Evolutionary conservation across 805 yeast genomes (phyloP).

Genomic region (Naumovozyma baii): DNA sequence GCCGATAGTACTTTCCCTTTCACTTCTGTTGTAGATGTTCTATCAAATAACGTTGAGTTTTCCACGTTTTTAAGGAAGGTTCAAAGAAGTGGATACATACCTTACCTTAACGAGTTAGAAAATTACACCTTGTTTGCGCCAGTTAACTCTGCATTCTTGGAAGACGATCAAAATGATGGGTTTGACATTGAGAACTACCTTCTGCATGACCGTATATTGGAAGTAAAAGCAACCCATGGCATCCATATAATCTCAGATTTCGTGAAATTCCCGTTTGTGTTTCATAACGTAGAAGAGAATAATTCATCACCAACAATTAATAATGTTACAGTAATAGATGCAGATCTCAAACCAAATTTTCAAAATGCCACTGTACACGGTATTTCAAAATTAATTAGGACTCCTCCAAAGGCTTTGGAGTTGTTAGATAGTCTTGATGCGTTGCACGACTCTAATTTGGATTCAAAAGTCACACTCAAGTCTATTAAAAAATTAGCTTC

Average conservation of each 20-base stretch:
- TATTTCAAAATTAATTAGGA: constrained; percentile 37
- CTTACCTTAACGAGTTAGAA: constrained; percentile 45
- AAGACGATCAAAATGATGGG: constrained; percentile 12
- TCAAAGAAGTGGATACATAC: constrained; percentile 55
- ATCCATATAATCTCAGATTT: constrained; percentile 11
- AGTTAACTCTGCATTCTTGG: constrained; percentile 58
- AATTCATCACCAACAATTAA: constrained; percentile 15
- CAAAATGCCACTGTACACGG: constrained; percentile 64
- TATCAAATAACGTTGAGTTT: constrained; percentile 60
- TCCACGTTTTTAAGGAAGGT: constrained; percentile 51
- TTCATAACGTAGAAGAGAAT: constrained; percentile 18
- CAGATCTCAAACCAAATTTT: constrained; percentile 48
- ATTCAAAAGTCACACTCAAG: not conserved
- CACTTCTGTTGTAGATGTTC: constrained; percentile 52
- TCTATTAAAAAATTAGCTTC: not conserved
- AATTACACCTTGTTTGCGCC: constrained; percentile 77
- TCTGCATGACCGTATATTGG: constrained; percentile 30
- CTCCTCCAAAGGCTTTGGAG: constrained; percentile 31
- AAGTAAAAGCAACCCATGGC: constrained; percentile 14
- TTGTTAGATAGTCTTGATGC: constrained; percentile 20
- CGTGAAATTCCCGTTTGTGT: constrained; percentile 15
- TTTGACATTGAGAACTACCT: constrained; percentile 24
- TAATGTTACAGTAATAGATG: constrained; percentile 38
- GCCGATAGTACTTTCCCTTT: constrained; percentile 19
- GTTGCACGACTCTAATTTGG: not conserved